A percentile compares a stretch with the other conserved stretches of the same genome.
Conservation (phyloP, 495 filamentous ascomycete genomes). For the Endocarpon pusillum region DNA sequence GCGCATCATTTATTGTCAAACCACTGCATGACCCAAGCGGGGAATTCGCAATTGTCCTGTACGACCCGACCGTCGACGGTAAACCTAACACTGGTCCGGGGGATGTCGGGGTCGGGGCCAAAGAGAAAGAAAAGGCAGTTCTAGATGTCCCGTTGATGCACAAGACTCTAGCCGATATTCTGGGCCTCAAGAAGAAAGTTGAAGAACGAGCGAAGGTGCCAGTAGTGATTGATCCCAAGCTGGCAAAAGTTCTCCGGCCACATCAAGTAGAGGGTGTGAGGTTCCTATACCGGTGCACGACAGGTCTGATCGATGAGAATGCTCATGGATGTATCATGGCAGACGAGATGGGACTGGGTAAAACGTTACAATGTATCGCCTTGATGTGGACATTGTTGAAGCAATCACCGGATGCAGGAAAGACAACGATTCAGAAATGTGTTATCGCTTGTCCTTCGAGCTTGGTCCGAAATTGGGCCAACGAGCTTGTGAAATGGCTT, state of each 20-base stretch:
- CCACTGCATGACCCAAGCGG: constrained; percentile 88
- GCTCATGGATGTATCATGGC: constrained; percentile 99
- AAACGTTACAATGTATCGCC: constrained; percentile 74
- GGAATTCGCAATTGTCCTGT: constrained; percentile 91
- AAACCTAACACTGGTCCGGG: constrained; percentile 39
- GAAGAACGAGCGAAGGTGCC: constrained; percentile 71
- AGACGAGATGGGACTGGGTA: constrained; percentile 96
- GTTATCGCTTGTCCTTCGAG: constrained; percentile 97
- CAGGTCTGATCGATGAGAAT: constrained; percentile 81
- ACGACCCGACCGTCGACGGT: constrained; percentile 89
- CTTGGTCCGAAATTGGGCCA: constrained; percentile 95
- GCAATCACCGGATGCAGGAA: constrained; percentile 87
- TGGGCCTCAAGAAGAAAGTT: constrained; percentile 84
- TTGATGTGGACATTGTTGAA: constrained; percentile 94
- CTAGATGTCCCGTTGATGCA: constrained; percentile 73
- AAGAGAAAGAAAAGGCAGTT: constrained; percentile 35
- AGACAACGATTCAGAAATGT: constrained; percentile 87
- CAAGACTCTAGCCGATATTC: constrained; percentile 87
- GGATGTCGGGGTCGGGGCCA: constrained; percentile 29
- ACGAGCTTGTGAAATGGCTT: constrained; percentile 90
- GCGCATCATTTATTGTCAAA: constrained; percentile 72
- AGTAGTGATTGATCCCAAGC: constrained; percentile 85
- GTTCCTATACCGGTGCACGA: constrained; percentile 89
- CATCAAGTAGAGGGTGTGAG: constrained; percentile 98
- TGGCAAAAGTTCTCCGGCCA: constrained; percentile 82